Base-by-base conservation (phyloP, 140 eudicot species). In the Anethum foeniculum region DNA sequence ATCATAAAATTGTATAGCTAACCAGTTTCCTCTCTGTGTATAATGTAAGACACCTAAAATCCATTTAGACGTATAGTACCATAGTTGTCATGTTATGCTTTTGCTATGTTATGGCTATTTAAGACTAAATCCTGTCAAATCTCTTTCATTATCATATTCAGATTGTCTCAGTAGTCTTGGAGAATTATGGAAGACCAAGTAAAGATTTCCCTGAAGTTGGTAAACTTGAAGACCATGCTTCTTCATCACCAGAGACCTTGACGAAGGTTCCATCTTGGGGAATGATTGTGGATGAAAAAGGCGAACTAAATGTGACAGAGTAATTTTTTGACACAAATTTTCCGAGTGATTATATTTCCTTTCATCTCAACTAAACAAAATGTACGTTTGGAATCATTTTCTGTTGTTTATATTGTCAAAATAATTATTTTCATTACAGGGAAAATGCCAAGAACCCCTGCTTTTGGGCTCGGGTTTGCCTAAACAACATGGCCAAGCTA, bases 121-220 rank as follows among this genome's bases (percentile, higher is more conserved):
- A 36, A 38, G 18, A 27, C 27, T 52, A 38, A 79, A 71, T 64
- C 36, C 36, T 67, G 60, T 25, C 34, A 25, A 62, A 62, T 62
- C 18, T 62, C 36, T 25, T 25, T 62, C 25, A 16, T 78, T 67
- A 56, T 28, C 32, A 44, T 79, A 79, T 77, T 14, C 85, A 95
- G 99, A 91, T 95, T 88, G 97, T 92, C 85, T 83, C 90, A 51
- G 97, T 87, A 62, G 97, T 95, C 80, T 79, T 95, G 90, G 99
- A 95, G 87, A 95, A 95, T 87, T 91, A 85, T 75, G 82, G 81
- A 80, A 81, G 83, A 78, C 80, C 84, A 71, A 81, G 69, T 79
- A 87, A 85, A 79, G 90, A 93, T 41, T 81, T 21, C 27, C 10
- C 1, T 1, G 96, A 92, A 88, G 96, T 88, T 36, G 76, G 69